Base-by-base conservation (phyloP, 768 basidiomycete species). In the Holtermannia corniformis region DNA sequence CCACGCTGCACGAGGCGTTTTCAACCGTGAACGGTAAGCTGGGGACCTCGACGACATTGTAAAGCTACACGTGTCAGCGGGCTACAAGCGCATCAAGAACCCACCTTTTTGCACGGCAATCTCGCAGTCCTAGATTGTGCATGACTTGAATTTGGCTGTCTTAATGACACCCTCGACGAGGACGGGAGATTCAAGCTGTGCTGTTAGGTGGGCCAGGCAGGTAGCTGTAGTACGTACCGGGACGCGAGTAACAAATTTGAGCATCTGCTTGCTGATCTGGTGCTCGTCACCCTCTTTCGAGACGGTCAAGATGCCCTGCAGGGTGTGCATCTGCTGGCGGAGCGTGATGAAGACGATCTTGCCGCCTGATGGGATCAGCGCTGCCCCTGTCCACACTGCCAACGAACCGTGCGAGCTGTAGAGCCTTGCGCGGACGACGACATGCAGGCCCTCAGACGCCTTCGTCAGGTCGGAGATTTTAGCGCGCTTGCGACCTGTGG, bases 281-380 rank as follows among this genome's bases (percentile, higher is more conserved):
- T 70, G 61, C 51, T 70, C 68, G 47, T 68, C 66, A 20, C 62
- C 61, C 43, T 81, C 85, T 11, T 81, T 79, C 10, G 84, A 75
- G 21, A 86, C 81, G 26, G 69, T 68, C 55, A 93, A 76, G 37
- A 97, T 75, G 27, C 86, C 91, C 71, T 97, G 93, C 7, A 99
- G 82, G 0, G 51, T 91, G 78, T 84, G 79, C 13, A 79, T 83
- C 61, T 86, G 81, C 72, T 99, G 93, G 55, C 93, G 86, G 51
- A 99, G 78, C 67, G 84, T 83, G 49, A 97, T 75, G 75, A 99
- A 99, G 47, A 87, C 86, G 82, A 96, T 90, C 76, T 90, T 97
- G 75, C 81, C 87, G 61, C 87, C 74, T 75, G 50, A 25, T n/a
- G 22, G 19, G 14, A n/a, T n/a, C n/a, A n/a, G n/a, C n/a, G n/a